These are phyloP conservation scores for Vaccinium macrocarpon DNA, from an alignment of 148 eudicot species.

Conservation along the genomic window DNA sequence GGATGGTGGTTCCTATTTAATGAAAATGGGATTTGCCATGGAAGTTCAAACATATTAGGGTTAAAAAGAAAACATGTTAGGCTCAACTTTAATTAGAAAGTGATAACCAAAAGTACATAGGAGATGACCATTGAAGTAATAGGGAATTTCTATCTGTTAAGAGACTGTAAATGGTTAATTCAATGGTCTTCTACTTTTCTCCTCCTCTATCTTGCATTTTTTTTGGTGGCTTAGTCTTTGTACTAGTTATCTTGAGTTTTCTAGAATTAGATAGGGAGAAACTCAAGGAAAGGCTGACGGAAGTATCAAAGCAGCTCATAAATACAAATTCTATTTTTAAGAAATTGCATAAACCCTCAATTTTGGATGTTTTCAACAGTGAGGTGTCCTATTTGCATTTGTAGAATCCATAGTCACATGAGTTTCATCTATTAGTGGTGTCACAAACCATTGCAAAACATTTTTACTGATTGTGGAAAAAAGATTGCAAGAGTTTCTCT, in stretches of 20 bases:
- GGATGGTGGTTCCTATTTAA: constrained; percentile 66
- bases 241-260: neutral
- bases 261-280: neutral
- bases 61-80: neutral
- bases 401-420: neutral
- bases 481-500: neutral
- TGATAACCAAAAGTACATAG: neutral
- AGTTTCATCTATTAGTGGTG: neutral
- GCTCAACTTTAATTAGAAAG: neutral
- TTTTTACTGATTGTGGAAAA: neutral
- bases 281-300: neutral
- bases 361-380: too few species aligned
- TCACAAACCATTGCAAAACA: neutral
- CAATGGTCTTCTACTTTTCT: neutral
- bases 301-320: neutral
- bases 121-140: neutral
- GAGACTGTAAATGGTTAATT: neutral
- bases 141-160: neutral
- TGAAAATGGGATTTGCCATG: constrained; percentile 5
- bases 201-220: neutral
- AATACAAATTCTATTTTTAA: neutral
- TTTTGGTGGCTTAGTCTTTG: neutral
- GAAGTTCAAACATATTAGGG: neutral
- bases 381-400: too few species aligned
- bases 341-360: neutral